Base-by-base conservation (phyloP, 768 basidiomycete species). In the button mushroom (Agaricus bisporus) region DNA sequence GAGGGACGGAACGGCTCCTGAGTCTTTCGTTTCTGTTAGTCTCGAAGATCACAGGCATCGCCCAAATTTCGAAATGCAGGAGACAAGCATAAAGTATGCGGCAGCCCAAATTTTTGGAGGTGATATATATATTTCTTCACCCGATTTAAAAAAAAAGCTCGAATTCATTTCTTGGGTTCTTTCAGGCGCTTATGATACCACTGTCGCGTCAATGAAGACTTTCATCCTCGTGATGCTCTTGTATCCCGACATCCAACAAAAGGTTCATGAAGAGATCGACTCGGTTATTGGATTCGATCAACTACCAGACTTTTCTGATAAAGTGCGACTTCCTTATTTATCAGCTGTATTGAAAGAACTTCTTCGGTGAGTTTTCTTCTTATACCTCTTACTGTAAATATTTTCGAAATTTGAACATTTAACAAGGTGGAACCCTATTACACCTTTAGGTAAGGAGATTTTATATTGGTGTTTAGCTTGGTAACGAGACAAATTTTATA, bases 261-360 rank as follows among this genome's bases (percentile, higher is more conserved):
- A 58, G 39, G 61, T 61, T 18, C 61, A 56, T 60, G 47, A 41
- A 35, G 60, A 71, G 44, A 49, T 71, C 8, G 66, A 68, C 47
- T 18, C 51, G 1, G 48, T 64, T 1, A 37, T 66, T 14, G 54
- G 49, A 1, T 26, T 44, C 48, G 58, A 56, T 4, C 58, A 58
- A 4, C 56, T 67, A 28, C 64, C 64, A 7, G 45, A 50, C n/a
- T 66, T 64, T 28, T 54, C 54, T 1, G 64, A 67, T 39, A 29
- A 38, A 41, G 37, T 45, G 0, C 50, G 49, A 4, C 41, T 64
- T 3, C 60, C 62, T 0, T 66, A 66, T 38, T 47, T 61, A 17
- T 45, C 51, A 9, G 64, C 64, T 2, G 44, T 64, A 5, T 36
- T 61, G 9, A 61, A 54, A 38, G 64, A 66, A 44, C 25, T 54